Conservation (phyloP, 345 rosid genomes). For the Punica granatum region DNA sequence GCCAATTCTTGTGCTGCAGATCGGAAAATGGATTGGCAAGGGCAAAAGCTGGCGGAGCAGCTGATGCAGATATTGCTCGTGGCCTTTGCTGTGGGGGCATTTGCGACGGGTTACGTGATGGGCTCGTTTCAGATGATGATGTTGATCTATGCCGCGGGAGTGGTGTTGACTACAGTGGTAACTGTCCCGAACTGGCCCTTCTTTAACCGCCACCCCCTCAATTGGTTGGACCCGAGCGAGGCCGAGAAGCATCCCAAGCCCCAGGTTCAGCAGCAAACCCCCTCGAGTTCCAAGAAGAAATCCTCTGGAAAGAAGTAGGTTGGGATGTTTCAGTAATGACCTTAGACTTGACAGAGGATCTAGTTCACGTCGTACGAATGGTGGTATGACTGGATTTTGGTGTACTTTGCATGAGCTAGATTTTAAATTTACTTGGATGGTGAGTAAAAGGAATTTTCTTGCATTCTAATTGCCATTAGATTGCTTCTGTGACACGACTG, state of each 20-base stretch:
- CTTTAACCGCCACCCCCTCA: conserved; percentile 73
- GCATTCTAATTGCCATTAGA: background rate
- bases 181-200: conserved; percentile 90
- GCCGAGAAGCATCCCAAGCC: conserved; percentile 86
- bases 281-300: conserved; percentile 52
- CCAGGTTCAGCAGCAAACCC: conserved; percentile 19
- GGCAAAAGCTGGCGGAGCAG: conserved; percentile 88
- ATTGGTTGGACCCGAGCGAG: conserved; percentile 74
- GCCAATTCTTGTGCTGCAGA: background rate
- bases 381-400: background rate
- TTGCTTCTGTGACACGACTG: background rate
- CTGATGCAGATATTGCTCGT: conserved; percentile 80
- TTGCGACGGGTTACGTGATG: conserved; percentile 38
- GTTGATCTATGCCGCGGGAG: conserved; percentile 68
- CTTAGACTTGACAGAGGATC: background rate
- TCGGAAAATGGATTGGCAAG: conserved; percentile 87
- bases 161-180: conserved; percentile 52
- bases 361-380: background rate
- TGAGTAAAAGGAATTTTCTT: background rate
- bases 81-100: conserved; percentile 49
- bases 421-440: background rate
- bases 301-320: conserved; percentile 51
- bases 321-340: background rate
- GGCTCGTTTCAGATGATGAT: conserved; percentile 77
- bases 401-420: background rate